phyloP scores from a whole-genome alignment of 176 grass and related monocot species.

The Aegilops tauschii region DNA sequence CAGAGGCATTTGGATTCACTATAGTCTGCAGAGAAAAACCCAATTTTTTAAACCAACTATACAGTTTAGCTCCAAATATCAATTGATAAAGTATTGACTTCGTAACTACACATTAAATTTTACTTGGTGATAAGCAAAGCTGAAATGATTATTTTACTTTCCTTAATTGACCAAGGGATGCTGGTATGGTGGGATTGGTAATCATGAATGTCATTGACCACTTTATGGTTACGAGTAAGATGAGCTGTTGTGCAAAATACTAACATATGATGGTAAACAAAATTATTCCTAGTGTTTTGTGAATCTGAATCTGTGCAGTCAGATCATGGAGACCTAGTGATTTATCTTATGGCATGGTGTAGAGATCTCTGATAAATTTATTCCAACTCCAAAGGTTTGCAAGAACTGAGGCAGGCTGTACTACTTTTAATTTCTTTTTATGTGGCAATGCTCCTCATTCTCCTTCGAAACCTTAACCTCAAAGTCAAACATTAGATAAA shows the following conservation, averaged over 20 bases:
- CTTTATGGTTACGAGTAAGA: background rate
- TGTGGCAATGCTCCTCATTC: background rate
- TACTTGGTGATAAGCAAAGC: background rate
- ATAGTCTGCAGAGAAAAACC: background rate
- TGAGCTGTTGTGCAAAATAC: background rate
- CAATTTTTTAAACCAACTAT: background rate
- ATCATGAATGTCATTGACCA: background rate
- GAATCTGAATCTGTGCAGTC: background rate
- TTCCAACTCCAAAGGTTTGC: background rate
- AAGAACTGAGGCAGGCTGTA: background rate
- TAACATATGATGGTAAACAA: background rate
- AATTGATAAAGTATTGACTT: background rate
- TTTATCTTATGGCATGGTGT: background rate
- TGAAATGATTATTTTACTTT: background rate
- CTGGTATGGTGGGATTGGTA: background rate
- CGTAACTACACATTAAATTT: background rate
- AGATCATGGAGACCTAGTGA: background rate
- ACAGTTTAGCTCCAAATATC: background rate
- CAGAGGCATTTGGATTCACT: background rate
- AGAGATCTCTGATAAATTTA: background rate
- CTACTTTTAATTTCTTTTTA: background rate
- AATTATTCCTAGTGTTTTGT: background rate
- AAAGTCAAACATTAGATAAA: background rate
- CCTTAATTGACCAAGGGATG: background rate
- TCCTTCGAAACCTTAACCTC: background rate